Base-by-base conservation (phyloP, 257 asterid genomes). In the Solanum sitiens region DNA sequence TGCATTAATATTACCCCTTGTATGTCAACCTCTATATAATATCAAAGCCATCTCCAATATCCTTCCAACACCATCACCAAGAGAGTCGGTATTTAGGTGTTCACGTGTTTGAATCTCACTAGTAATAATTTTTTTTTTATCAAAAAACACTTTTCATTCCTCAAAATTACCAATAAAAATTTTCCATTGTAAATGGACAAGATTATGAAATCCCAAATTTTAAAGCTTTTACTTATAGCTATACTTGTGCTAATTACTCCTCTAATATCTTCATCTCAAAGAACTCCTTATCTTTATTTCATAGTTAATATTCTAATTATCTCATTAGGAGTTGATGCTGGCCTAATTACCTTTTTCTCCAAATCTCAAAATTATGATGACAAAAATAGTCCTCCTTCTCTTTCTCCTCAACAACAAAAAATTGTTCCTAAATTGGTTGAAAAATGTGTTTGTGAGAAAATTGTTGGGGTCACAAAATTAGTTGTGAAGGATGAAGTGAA, bases 261-360 rank as follows among this genome's bases (percentile, higher is more conserved):
- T 72, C 87, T 94, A 84, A 45, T 92, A 59, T 91, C 94, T n/a
- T 59, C 96, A 50, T 88, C 97, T 32, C 87, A 88, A 11, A 92
- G 93, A 76, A 86, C 91, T 73, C 85, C 90, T 75, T 93, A 92
- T 83, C 91, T 94, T 83, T 93, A 92, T 83, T 93, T 93, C 85
- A 83, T 93, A 27, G 87, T 93, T 70, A 92, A 93, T 88, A 87
- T 94, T 70, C 92, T 94, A 77, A 91, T 94, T 71, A 87, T 94
- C 18, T 83, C 90, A 8, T 88, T 95, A 32, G 96, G 95, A 23
- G 94, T 92, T 1, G 95, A 95, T 63, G 92, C 95, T 47, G 98
- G 98, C 76, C 92, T 95, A 73, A 89, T 93, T 75, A 91, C 95
- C 68, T 92, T 92, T 86, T 87, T 92, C 40, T 87, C 76, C 25